Percentiles rank a stretch among this genome's conserved stretches.
phyloP scores from a whole-genome alignment of 495 filamentous ascomycete genomes.

The Penicillium bialowiezense region DNA sequence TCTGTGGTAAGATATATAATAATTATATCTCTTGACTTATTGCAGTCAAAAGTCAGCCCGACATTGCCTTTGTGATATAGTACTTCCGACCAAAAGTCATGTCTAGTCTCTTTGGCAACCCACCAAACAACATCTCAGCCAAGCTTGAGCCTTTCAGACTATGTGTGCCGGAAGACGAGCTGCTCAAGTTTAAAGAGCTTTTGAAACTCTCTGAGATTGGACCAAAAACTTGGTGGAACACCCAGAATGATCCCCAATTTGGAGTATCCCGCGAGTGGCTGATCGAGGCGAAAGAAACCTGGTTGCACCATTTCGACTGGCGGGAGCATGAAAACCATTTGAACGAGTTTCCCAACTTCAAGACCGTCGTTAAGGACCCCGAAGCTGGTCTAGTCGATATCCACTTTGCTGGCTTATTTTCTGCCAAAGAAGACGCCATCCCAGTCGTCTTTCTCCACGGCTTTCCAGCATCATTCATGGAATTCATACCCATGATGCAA shows the following conservation, averaged over 20 bases:
- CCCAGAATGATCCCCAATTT: conserved; percentile 3
- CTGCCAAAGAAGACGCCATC: conserved; percentile 46
- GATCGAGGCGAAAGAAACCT: conserved; percentile 12
- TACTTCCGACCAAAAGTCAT: too few species aligned
- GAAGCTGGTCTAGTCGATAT: conserved; percentile 37
- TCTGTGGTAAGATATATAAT: too few species aligned
- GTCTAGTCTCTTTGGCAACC: conserved; percentile 4
- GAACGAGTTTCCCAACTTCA: conserved; percentile 58
- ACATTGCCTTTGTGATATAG: too few species aligned
- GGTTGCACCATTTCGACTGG: conserved; percentile 22
- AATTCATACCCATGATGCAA: conserved; percentile 29
- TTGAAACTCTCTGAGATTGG: conserved; percentile 9
- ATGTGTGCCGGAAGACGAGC: background rate
- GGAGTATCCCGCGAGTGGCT: conserved; percentile 14
- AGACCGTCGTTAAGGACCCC: conserved; percentile 32
- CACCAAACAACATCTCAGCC: background rate
- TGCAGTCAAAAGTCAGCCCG: too few species aligned
- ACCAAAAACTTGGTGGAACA: conserved; percentile 11
- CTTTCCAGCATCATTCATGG: conserved; percentile 39
- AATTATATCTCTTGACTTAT: too few species aligned
- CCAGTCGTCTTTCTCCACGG: conserved; percentile 53
- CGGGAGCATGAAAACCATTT: conserved; percentile 46
- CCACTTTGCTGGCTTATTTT: conserved; percentile 57
- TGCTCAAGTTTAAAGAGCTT: conserved; percentile 5
- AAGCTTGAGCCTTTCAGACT: conserved; percentile 2